A percentile compares a stretch with the other conserved stretches of the same genome.
These are phyloP conservation scores for Rasamsonia emersonii DNA, from an alignment of 2,329 filamentous ascomycete species.

Conservation along the genomic window DNA sequence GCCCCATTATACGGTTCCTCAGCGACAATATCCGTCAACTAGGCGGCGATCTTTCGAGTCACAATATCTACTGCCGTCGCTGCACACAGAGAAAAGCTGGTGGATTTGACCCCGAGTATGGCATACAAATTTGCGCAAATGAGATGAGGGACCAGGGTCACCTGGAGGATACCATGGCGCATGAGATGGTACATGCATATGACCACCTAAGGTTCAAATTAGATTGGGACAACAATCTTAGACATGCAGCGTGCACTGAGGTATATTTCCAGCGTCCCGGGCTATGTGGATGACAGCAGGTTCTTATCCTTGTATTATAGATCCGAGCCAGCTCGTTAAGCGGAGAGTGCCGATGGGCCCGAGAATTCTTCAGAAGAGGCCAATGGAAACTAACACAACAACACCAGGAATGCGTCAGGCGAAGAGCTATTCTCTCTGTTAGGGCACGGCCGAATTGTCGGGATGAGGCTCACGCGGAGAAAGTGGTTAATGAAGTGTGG, in stretches of 20 bases:
- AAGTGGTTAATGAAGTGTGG: conserved; percentile 96
- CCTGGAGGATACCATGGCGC: conserved; percentile 85
- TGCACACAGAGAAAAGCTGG: conserved; percentile 67
- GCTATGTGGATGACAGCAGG: not conserved
- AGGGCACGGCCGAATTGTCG: conserved; percentile 69
- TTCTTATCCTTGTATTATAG: conserved; percentile 38
- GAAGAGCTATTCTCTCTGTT: conserved; percentile 71
- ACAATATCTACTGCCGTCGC: conserved; percentile 73
- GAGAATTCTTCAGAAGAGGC: conserved; percentile 74
- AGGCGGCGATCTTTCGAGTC: conserved; percentile 62
- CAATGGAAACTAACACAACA: conserved; percentile 89
- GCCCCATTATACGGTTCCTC: conserved; percentile 80
- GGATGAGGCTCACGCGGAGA: conserved; percentile 75
- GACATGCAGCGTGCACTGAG: conserved; percentile 91
- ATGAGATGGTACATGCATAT: conserved; percentile 98
- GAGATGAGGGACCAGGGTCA: conserved; percentile 71
- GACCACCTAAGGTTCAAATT: conserved; percentile 89
- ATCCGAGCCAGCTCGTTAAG: conserved; percentile 88
- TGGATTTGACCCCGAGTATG: conserved; percentile 77
- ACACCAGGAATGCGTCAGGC: conserved; percentile 83
- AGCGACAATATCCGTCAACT: conserved; percentile 70
- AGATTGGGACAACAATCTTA: conserved; percentile 68
- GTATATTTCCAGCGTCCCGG: conserved; percentile 47
- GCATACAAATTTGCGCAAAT: conserved; percentile 89
- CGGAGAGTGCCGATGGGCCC: conserved; percentile 84